phyloP scores from a whole-genome alignment of 306 rosid species.

The Cucumis cinereus region DNA sequence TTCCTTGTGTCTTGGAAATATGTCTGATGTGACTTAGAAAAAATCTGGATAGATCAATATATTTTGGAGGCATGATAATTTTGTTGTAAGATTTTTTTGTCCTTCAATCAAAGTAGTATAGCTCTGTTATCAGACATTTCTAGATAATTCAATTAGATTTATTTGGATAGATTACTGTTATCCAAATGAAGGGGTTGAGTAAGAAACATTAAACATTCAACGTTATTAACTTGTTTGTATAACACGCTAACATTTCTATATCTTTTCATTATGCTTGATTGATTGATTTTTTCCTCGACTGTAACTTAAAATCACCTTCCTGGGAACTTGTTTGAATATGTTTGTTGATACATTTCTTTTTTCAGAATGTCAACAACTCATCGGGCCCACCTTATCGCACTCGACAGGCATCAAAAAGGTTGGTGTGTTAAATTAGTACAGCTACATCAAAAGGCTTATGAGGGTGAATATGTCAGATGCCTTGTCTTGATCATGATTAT shows the following conservation, averaged over 20 bases:
- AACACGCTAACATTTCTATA: neutral
- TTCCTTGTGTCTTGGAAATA: neutral
- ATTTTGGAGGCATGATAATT: neutral
- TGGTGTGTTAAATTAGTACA: conserved; percentile 14
- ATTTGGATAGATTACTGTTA: neutral
- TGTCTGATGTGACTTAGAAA: neutral
- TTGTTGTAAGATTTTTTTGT: neutral
- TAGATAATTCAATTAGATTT: neutral
- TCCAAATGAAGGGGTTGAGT: neutral
- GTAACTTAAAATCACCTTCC: neutral
- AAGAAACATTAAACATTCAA: neutral
- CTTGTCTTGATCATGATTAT: neutral
- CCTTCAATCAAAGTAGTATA: neutral
- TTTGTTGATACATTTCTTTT: conserved; percentile 5
- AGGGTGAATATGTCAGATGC: neutral
- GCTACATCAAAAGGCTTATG: neutral
- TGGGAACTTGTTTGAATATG: neutral
- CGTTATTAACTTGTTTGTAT: neutral
- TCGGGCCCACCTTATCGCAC: conserved; percentile 44
- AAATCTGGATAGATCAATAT: neutral
- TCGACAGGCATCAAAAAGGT: conserved; percentile 58
- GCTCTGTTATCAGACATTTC: neutral
- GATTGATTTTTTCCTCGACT: neutral
- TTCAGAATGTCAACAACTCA: conserved; percentile 37
- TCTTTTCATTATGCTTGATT: neutral